These are phyloP conservation scores for Parmales sp. DNA, from an alignment of 108 stramenopile species.

Conservation along the genomic window DNA sequence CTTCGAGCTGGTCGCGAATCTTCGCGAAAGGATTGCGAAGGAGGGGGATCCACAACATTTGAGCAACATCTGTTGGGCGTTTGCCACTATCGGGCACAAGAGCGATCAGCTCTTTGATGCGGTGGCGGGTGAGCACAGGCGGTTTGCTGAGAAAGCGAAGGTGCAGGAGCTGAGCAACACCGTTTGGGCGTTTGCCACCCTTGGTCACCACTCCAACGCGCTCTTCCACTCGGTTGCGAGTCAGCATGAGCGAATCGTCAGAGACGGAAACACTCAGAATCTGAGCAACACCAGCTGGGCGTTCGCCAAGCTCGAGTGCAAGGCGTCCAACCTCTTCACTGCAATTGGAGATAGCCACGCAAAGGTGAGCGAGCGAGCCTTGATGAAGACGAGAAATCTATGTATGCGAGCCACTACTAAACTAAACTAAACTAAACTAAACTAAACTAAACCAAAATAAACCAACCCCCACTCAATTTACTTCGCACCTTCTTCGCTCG, in stretches of 20 bases:
- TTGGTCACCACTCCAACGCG: background rate
- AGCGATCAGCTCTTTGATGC: background rate
- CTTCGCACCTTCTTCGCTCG: too few relatives aligned
- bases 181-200: constrained; percentile 11
- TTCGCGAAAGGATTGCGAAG: too few relatives aligned
- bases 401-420: too few relatives aligned
- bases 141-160: background rate
- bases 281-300: background rate
- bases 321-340: too few relatives aligned
- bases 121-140: background rate
- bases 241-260: background rate
- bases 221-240: background rate
- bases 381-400: too few relatives aligned
- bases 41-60: too few relatives aligned
- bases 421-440: too few relatives aligned
- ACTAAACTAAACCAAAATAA: too few relatives aligned
- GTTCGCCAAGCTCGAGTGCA: constrained; percentile 2
- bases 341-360: too few relatives aligned
- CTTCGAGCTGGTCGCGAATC: too few relatives aligned
- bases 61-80: constrained; percentile 11
- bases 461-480: too few relatives aligned
- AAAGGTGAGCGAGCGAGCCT: too few relatives aligned
- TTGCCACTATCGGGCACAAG: background rate
- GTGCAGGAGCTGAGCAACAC: constrained; percentile 8
- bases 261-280: constrained; percentile 4